Evolutionary conservation across 331 rosid species (phyloP).

Genomic region (Arachis monticola): DNA sequence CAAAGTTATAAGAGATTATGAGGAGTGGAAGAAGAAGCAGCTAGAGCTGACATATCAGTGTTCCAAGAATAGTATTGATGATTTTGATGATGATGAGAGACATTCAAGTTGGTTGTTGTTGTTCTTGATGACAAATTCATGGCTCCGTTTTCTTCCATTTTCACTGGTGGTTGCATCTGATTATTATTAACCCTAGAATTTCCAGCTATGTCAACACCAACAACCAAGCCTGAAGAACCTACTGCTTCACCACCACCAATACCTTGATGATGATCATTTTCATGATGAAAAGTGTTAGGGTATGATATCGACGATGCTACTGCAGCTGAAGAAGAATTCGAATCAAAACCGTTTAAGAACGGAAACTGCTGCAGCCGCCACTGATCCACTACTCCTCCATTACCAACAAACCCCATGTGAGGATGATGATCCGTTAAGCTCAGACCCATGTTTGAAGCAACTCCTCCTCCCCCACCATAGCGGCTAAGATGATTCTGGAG

Average conservation of each 20-base stretch:
- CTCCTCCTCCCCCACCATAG: constrained; percentile 40
- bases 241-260: no score
- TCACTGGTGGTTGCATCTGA: constrained; percentile 47
- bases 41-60: constrained; percentile 62
- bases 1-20: constrained; percentile 56
- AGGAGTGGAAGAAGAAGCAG: constrained; percentile 62
- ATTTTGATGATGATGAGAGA: constrained; percentile 32
- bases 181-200: constrained; percentile 59
- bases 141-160: constrained; percentile 67
- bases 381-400: constrained; percentile 42
- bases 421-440: constrained; percentile 33
- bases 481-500: constrained; percentile 64
- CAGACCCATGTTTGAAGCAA: constrained; percentile 54
- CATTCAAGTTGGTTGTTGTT: constrained; percentile 24
- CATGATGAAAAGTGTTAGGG: constrained; percentile 30
- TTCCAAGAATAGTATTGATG: constrained; percentile 64
- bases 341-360: constrained; percentile 60
- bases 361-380: constrained; percentile 84
- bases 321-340: constrained; percentile 30
- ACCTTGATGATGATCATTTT: constrained; percentile 6
- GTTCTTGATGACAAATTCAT: constrained; percentile 45
- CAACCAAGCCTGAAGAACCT: constrained; percentile 29
- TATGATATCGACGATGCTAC: constrained; percentile 37
- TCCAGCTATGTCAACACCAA: constrained; percentile 27
- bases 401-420: constrained; percentile 52